These are phyloP conservation scores for Dactylellina sp. DNA, from an alignment of 2,329 filamentous ascomycete species.

Conservation along the genomic window DNA sequence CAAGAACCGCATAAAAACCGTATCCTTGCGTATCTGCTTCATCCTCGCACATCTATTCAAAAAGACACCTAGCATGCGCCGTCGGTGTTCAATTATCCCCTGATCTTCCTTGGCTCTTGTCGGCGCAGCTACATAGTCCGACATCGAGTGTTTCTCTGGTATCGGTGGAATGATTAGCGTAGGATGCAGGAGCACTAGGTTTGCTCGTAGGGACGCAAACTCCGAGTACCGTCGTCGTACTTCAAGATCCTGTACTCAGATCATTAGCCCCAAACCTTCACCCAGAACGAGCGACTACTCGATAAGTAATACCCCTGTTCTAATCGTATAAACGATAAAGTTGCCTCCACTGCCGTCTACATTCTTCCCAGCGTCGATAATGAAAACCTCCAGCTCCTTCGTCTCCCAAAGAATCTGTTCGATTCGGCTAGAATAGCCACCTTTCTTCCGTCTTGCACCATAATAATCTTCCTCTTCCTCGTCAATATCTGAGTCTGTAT, in stretches of 20 bases:
- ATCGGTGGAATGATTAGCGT: conserved; percentile 96
- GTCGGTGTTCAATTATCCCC: conserved; percentile 94
- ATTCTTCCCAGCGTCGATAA: conserved; percentile 96
- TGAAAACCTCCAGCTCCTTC: conserved; percentile 86
- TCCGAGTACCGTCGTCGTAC: conserved; percentile 96
- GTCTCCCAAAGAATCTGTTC: conserved; percentile 98
- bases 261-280: conserved; percentile 1
- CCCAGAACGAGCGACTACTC: conserved; percentile 36
- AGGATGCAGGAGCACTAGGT: conserved; percentile 89
- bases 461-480: conserved; percentile 71
- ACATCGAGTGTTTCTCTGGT: conserved; percentile 98
- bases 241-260: conserved; percentile 79
- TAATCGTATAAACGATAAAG: conserved; percentile 97
- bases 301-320: conserved; percentile 78
- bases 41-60: conserved; percentile 92
- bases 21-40: conserved; percentile 90
- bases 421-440: conserved; percentile 92
- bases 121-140: conserved; percentile 96
- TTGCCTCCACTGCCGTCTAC: conserved; percentile 83
- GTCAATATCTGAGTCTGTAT: conserved; percentile 70
- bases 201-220: conserved; percentile 89
- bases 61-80: conserved; percentile 96
- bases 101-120: conserved; percentile 98
- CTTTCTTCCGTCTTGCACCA: conserved; percentile 76
- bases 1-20: conserved; percentile 96